phyloP scores from a whole-genome alignment of 805 yeast genomes.

The Metschnikowia koreensis region DNA sequence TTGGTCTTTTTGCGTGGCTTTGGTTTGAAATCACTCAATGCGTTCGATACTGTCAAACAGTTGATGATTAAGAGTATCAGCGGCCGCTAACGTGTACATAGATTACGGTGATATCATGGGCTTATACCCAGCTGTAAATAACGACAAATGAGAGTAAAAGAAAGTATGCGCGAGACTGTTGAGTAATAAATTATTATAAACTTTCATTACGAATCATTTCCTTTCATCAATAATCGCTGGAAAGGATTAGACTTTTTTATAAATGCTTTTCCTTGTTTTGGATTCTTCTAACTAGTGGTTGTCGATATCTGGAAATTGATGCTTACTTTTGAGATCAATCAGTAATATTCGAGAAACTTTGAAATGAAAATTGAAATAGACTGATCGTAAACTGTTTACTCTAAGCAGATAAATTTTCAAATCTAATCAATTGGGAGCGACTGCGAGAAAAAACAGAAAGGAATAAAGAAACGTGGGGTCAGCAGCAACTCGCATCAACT shows the following conservation, averaged over 20 bases:
- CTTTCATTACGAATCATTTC: no score
- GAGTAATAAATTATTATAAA: no score
- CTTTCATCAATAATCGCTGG: no score
- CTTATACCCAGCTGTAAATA: background rate
- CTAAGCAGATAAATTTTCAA: background rate
- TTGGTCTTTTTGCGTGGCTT: slow-evolving; percentile 70
- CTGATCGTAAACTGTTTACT: no score
- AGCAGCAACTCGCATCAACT: background rate
- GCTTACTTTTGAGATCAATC: no score
- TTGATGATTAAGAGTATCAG: slow-evolving; percentile 54
- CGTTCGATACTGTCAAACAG: slow-evolving; percentile 62
- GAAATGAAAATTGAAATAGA: no score
- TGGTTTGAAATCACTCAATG: slow-evolving; percentile 72
- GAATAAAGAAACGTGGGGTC: background rate
- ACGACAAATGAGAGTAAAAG: background rate
- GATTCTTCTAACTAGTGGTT: background rate
- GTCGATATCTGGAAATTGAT: no score
- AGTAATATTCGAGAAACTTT: no score
- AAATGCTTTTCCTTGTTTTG: no score
- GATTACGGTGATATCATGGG: background rate
- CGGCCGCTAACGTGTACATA: slow-evolving; percentile 21
- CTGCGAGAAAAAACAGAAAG: background rate
- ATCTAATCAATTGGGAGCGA: background rate
- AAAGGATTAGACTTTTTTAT: no score
- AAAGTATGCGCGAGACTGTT: no score